Percentiles rank a stretch among this genome's conserved stretches.
Evolutionary conservation across 441 rosid genomes (phyloP).

Genomic region (Kokia cookei): DNA sequence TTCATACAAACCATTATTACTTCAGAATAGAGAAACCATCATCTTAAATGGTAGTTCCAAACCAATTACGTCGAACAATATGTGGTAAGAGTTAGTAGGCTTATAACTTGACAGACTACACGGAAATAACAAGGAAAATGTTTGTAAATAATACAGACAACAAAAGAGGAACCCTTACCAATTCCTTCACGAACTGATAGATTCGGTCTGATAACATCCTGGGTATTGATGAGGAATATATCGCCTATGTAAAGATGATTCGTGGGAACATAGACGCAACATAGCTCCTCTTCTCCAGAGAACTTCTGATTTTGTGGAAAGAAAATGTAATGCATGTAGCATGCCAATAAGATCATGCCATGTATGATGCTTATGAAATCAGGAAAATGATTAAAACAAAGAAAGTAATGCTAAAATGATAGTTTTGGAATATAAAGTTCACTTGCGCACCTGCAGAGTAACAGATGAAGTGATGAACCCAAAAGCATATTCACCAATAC

Average conservation of each 20-base stretch:
- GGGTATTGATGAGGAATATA: conserved; percentile 71
- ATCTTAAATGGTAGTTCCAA: neutral
- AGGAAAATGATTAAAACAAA: neutral
- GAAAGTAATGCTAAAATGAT: neutral
- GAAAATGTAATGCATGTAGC: neutral
- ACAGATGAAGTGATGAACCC: conserved; percentile 96
- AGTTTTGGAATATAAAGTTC: conserved; percentile 1
- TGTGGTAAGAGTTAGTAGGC: too few relatives aligned
- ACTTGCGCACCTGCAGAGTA: conserved; percentile 58
- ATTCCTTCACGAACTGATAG: conserved; percentile 97
- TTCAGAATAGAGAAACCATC: neutral
- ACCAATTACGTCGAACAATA: neutral
- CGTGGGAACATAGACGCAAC: conserved; percentile 95
- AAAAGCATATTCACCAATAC: conserved; percentile 95
- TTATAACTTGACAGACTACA: too few relatives aligned
- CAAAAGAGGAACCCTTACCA: conserved; percentile 41
- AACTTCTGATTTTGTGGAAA: conserved; percentile 44
- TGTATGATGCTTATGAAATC: neutral
- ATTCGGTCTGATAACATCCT: conserved; percentile 92
- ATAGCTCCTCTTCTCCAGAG: conserved; percentile 87
- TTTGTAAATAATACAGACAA: too few relatives aligned
- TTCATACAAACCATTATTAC: neutral
- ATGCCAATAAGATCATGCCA: neutral
- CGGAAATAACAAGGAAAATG: too few relatives aligned
- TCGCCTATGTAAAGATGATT: conserved; percentile 97